Conservation (phyloP, 805 yeast species). For the Candida arabinofermentans region DNA sequence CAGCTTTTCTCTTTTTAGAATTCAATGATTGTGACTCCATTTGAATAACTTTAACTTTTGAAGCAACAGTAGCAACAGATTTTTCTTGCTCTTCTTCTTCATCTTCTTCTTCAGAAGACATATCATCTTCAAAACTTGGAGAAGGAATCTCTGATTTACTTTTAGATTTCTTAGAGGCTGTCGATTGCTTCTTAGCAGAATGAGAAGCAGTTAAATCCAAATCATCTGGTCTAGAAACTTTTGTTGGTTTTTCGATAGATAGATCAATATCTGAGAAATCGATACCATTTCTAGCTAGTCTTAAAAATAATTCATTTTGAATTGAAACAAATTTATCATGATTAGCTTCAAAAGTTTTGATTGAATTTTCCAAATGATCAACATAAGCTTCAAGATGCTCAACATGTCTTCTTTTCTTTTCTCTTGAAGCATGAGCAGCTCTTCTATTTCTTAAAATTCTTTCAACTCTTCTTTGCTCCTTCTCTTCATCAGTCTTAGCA, state of each 20-base stretch:
- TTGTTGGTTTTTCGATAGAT: slow-evolving; percentile 9
- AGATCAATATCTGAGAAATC: slow-evolving; percentile 14
- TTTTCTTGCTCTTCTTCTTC: slow-evolving; percentile 14
- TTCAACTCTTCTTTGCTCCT: slow-evolving; percentile 93
- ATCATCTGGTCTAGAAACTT: slow-evolving; percentile 24
- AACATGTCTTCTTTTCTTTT: slow-evolving; percentile 89
- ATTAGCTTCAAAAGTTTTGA: slow-evolving; percentile 11
- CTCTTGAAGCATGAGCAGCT: slow-evolving; percentile 97
- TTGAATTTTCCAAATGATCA: slow-evolving; percentile 33
- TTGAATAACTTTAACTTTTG: background rate
- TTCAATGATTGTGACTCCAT: background rate
- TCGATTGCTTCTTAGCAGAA: slow-evolving; percentile 19
- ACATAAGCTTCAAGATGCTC: slow-evolving; percentile 73
- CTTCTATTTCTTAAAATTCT: slow-evolving; percentile 89
- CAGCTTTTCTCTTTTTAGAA: slow-evolving; percentile 15
- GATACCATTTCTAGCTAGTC: slow-evolving; percentile 15
- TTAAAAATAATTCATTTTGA: slow-evolving; percentile 15
- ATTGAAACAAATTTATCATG: slow-evolving; percentile 10
- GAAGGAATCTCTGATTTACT: slow-evolving; percentile 16
- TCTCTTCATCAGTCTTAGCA: slow-evolving; percentile 94
- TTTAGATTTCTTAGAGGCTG: slow-evolving; percentile 4
- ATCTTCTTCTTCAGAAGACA: slow-evolving; percentile 16
- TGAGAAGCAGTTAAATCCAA: slow-evolving; percentile 20
- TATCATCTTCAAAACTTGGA: slow-evolving; percentile 21
- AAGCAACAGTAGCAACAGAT: background rate